A percentile compares a stretch with the other conserved stretches of the same genome.
These are phyloP conservation scores for Penicillium chermesinum DNA, from an alignment of 495 filamentous ascomycete species.

Conservation along the genomic window DNA sequence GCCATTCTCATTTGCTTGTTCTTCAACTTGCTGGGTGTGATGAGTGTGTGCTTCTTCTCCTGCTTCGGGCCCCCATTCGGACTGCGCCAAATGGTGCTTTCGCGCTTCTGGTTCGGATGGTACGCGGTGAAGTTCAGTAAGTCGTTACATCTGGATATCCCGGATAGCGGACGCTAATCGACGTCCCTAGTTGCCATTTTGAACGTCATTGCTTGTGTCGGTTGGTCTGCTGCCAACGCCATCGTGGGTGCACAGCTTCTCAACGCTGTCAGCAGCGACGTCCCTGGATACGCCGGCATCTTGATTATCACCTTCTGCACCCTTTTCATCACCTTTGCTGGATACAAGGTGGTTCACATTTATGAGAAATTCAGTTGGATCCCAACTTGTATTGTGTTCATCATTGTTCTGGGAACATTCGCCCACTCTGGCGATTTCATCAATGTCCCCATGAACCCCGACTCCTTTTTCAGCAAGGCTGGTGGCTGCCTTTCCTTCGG, in stretches of 20 bases:
- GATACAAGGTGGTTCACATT: conserved; percentile 74
- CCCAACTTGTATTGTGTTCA: conserved; percentile 70
- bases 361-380: conserved; percentile 82
- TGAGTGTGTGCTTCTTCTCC: conserved; percentile 75
- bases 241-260: conserved; percentile 83
- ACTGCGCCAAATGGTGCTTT: conserved; percentile 81
- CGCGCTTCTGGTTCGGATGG: conserved; percentile 75
- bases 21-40: conserved; percentile 69
- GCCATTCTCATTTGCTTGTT: conserved; percentile 72
- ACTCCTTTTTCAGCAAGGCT: conserved; percentile 56
- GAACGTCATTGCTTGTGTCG: conserved; percentile 72
- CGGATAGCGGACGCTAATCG: conserved; percentile 1
- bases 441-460: conserved; percentile 60
- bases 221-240: conserved; percentile 70
- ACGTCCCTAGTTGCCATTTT: conserved; percentile 57
- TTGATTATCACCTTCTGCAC: conserved; percentile 70
- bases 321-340: conserved; percentile 65
- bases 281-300: conserved; percentile 73
- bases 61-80: conserved; percentile 75
- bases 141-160: conserved; percentile 15
- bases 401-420: conserved; percentile 69
- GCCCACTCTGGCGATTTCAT: conserved; percentile 69
- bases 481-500: conserved; percentile 67
- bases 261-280: conserved; percentile 64
- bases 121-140: conserved; percentile 65